phyloP scores from a whole-genome alignment of 1,284 basidiomycete species.

The Flammula alnicola region DNA sequence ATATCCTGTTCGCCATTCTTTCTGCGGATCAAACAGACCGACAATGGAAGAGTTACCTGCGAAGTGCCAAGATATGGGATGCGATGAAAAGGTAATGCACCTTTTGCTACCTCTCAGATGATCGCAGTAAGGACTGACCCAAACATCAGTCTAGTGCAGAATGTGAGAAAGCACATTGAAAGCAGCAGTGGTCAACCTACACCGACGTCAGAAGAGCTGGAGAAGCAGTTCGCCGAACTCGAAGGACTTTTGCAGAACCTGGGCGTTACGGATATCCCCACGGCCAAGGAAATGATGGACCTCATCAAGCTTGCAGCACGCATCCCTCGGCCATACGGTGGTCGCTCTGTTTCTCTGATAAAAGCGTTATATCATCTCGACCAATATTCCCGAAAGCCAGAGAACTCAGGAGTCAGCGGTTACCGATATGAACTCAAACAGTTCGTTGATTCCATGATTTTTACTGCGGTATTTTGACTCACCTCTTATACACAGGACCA shows the following conservation, averaged over 20 bases:
- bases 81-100: constrained; percentile 2
- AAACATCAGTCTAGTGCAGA: constrained; percentile 1
- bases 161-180: constrained; percentile 5
- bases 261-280: constrained; percentile 9
- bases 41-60: constrained; percentile 19
- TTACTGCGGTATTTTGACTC: neutral
- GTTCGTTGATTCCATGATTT: constrained; percentile 6
- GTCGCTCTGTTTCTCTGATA: constrained; percentile 21
- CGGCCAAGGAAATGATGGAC: constrained; percentile 17
- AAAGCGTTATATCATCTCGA: constrained; percentile 20
- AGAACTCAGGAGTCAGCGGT: constrained; percentile 5
- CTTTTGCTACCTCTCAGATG: neutral
- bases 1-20: constrained; percentile 22
- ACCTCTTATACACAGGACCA: constrained; percentile 7
- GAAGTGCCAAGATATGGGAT: constrained; percentile 17
- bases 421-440: constrained; percentile 17
- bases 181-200: neutral
- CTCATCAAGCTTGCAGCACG: constrained; percentile 24
- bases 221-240: constrained; percentile 10
- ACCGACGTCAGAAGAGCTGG: neutral
- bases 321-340: constrained; percentile 25
- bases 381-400: constrained; percentile 8
- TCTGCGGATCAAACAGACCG: neutral
- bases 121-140: neutral
- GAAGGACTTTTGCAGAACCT: constrained; percentile 19